Conservation (phyloP, 306 rosid genomes). For the Fragaria vesca region DNA sequence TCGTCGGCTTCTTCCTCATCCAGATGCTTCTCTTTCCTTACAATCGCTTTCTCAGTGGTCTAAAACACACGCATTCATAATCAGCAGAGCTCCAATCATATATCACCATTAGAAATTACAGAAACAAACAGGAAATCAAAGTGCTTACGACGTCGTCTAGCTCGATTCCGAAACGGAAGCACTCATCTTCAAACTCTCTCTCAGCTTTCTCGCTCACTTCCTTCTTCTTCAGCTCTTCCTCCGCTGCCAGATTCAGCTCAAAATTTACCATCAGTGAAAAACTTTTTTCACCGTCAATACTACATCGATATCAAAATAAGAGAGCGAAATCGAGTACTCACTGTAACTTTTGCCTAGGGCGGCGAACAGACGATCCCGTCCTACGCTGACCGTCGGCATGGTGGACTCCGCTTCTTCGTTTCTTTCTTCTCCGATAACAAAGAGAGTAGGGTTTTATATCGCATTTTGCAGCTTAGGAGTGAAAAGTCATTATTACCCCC, state of each 20-base stretch:
- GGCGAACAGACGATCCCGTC: slow-evolving; percentile 77
- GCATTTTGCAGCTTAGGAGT: too few species aligned
- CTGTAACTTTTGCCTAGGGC: slow-evolving; percentile 73
- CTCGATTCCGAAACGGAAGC: slow-evolving; percentile 91
- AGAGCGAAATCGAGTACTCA: slow-evolving; percentile 40
- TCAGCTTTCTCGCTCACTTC: slow-evolving; percentile 4
- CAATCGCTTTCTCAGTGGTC: slow-evolving; percentile 91
- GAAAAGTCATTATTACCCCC: too few species aligned
- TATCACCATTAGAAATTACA: too few species aligned
- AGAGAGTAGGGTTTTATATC: background rate
- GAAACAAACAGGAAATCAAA: background rate
- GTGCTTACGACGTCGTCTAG: slow-evolving; percentile 82
- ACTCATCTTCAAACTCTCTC: slow-evolving; percentile 71
- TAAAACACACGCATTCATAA: slow-evolving; percentile 10
- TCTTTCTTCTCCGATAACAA: background rate
- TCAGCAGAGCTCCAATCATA: background rate
- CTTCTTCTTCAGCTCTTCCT: slow-evolving; percentile 33
- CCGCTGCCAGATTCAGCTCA: slow-evolving; percentile 44
- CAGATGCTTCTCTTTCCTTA: slow-evolving; percentile 80
- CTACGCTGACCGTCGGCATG: slow-evolving; percentile 89
- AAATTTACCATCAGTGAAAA: slow-evolving; percentile 5
- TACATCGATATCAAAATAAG: background rate
- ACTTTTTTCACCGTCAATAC: background rate
- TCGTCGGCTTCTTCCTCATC: slow-evolving; percentile 49
- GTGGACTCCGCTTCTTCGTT: slow-evolving; percentile 15